Base-by-base conservation (phyloP, 805 yeast species). In the Sugiyamaella marilandica region DNA sequence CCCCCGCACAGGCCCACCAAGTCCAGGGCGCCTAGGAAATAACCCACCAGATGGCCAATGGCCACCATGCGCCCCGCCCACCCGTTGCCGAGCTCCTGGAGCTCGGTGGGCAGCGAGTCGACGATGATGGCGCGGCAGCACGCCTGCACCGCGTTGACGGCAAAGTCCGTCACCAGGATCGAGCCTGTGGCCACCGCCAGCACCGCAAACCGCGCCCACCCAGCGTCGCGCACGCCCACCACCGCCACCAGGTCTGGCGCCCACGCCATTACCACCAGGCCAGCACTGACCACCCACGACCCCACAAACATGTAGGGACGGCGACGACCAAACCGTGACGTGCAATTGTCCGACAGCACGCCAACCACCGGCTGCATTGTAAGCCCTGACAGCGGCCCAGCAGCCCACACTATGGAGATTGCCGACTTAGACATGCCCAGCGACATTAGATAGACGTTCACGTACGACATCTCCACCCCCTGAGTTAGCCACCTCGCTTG, bases 61-160 rank as follows among this genome's bases (percentile, higher is more conserved):
- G 85, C 83, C 48, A 81, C 79, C 82, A 82, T 74, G 46, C 84
- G 68, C 1, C 85, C 84, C 0, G 85, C 87, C 85, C 84, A 80
- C 0, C 84, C 86, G 60, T 82, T 82, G 8, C 85, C 84, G 2
- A 69, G 59, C 50, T 78, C 80, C 56, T 83, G 87, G 57, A 78
- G 84, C 37, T 69, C 63, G 0, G 80, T 69, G 2, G 84, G 80
- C 10, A 82, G 77, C 53, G 78, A 75, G 60, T 82, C 87, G 21
- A 82, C 84, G 36, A 82, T 80, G 36, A 82, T 71, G 0, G 87
- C 85, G 13, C 87, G 70, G n/a, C 81, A 70, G 14, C 84, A 74
- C 0, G 87, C 85, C 60, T 82, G 86, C 49, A 83, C 82, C 1
- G 77, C 76, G 55, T 78, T 79, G 39, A 82, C 78, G 2, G 84